phyloP scores from a whole-genome alignment of 2,329 filamentous ascomycete species.

The Aureobasidium sp. region DNA sequence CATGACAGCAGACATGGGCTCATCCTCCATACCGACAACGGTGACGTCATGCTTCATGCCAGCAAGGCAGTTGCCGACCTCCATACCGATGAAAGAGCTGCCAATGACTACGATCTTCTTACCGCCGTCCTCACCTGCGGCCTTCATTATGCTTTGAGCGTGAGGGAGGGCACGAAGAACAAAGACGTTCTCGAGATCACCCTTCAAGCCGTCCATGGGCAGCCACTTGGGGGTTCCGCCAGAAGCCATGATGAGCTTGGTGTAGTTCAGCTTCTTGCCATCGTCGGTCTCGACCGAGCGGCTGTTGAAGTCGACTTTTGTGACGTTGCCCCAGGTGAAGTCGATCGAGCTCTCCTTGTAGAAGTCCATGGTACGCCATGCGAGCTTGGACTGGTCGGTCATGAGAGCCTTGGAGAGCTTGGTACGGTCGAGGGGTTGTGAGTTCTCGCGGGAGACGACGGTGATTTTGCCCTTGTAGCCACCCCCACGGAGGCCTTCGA shows the following conservation, averaged over 20 bases:
- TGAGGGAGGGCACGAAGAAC: slow-evolving; percentile 71
- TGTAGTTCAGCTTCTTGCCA: slow-evolving; percentile 67
- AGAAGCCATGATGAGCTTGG: slow-evolving; percentile 83
- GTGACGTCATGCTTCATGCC: slow-evolving; percentile 74
- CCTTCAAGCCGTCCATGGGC: slow-evolving; percentile 76
- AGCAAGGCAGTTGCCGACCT: slow-evolving; percentile 76
- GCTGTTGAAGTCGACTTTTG: slow-evolving; percentile 64
- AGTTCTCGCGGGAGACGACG: slow-evolving; percentile 73
- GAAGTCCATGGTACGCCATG: slow-evolving; percentile 69
- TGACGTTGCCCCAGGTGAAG: slow-evolving; percentile 53
- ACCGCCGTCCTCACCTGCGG: slow-evolving; percentile 68
- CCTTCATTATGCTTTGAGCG: slow-evolving; percentile 66
- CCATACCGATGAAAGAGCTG: slow-evolving; percentile 96
- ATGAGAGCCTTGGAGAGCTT: slow-evolving; percentile 94
- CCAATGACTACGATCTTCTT: slow-evolving; percentile 93
- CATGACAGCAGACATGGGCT: slow-evolving; percentile 79
- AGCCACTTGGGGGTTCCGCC: slow-evolving; percentile 71
- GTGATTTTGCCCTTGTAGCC: slow-evolving; percentile 77
- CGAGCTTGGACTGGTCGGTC: slow-evolving; percentile 70
- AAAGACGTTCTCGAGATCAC: slow-evolving; percentile 77
- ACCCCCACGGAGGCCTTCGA: slow-evolving; percentile 75
- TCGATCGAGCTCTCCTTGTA: slow-evolving; percentile 59
- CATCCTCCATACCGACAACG: slow-evolving; percentile 80
- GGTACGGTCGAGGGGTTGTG: slow-evolving; percentile 77
- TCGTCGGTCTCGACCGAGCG: slow-evolving; percentile 70